Conservation (phyloP, 2,329 filamentous ascomycete species). For the Scytalidium sp. region DNA sequence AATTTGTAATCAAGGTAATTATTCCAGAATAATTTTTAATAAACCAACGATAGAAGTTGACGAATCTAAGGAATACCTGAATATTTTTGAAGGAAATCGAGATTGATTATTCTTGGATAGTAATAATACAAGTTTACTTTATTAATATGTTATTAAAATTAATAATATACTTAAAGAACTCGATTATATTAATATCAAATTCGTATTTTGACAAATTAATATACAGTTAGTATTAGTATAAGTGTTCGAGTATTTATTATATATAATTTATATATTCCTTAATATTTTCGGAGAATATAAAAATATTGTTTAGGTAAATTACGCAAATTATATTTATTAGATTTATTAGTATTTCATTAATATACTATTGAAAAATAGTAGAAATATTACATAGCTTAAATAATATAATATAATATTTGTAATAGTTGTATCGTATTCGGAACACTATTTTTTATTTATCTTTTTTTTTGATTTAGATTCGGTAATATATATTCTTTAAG, state of each 20-base stretch:
- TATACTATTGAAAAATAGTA: constrained; percentile 22
- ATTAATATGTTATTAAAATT: constrained; percentile 11
- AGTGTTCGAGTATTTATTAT: constrained; percentile 1
- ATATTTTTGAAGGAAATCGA: constrained; percentile 16
- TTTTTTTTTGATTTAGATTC: constrained; percentile 27
- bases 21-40: constrained; percentile 21
- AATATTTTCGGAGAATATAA: constrained; percentile 22
- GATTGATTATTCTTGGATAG: constrained; percentile 15
- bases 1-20: background rate
- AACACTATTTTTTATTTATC: constrained; percentile 34
- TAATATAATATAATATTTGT: constrained; percentile 30
- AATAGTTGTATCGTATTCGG: constrained; percentile 27
- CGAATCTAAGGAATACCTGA: constrained; percentile 26
- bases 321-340: constrained; percentile 8
- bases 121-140: constrained; percentile 11
- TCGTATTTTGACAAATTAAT: constrained; percentile 10
- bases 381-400: constrained; percentile 20
- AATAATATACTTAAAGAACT: constrained; percentile 16
- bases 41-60: constrained; percentile 31
- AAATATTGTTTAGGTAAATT: constrained; percentile 27
- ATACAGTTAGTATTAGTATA: constrained; percentile 2
- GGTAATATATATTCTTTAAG: constrained; percentile 28
- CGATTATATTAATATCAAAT: constrained; percentile 12
- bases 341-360: constrained; percentile 20
- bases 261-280: constrained; percentile 14